A percentile compares a stretch with the other conserved stretches of the same genome.
These are phyloP conservation scores for Serendipita indica DNA, from an alignment of 768 basidiomycete genomes.

Conservation along the genomic window DNA sequence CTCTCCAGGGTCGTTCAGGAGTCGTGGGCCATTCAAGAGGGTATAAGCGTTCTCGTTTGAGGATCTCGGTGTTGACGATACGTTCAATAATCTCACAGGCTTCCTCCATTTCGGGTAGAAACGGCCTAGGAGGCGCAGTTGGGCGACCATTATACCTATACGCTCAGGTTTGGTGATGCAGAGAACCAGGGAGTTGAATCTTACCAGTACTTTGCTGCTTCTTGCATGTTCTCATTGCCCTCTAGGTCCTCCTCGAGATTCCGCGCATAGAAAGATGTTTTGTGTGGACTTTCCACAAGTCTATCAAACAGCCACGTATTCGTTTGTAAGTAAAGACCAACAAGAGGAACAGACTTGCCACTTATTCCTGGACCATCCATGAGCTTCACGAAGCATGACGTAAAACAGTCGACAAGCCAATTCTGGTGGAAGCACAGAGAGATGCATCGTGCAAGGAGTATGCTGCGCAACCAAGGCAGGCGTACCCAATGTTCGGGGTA, in stretches of 20 bases:
- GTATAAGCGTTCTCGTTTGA: constrained; percentile 37
- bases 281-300: constrained; percentile 69
- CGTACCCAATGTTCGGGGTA: constrained; percentile 48
- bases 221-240: constrained; percentile 32
- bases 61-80: constrained; percentile 56
- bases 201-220: constrained; percentile 64
- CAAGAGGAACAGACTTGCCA: background rate
- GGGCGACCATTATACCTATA: constrained; percentile 65
- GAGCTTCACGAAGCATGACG: constrained; percentile 47
- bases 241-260: constrained; percentile 23
- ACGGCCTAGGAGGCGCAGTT: constrained; percentile 39
- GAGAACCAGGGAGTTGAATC: background rate
- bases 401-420: constrained; percentile 65
- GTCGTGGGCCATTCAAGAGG: constrained; percentile 42
- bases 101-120: constrained; percentile 60
- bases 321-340: constrained; percentile 35
- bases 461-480: constrained; percentile 51
- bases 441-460: constrained; percentile 63
- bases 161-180: background rate
- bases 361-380: constrained; percentile 14
- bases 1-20: constrained; percentile 37
- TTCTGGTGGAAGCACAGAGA: constrained; percentile 52
- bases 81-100: constrained; percentile 57
- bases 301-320: constrained; percentile 80
- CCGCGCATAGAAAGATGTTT: constrained; percentile 62